phyloP scores from a whole-genome alignment of 805 yeast species.

The Jamesozyma rosinii region DNA sequence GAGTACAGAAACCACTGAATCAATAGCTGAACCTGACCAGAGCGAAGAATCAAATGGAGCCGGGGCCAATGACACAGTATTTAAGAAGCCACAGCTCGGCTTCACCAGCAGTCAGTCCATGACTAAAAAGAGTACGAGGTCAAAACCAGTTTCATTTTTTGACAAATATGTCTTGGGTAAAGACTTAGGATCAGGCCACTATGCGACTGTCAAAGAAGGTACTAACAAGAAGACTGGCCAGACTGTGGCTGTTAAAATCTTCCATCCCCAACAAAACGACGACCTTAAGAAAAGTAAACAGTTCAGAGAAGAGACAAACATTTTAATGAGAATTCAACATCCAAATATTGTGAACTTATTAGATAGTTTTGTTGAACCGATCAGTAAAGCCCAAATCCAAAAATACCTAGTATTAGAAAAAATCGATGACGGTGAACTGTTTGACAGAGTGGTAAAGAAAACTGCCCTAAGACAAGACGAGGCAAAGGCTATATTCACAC shows the following conservation, averaged over 20 bases:
- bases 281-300: slow-evolving; percentile 34
- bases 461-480: slow-evolving; percentile 53
- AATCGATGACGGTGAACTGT: slow-evolving; percentile 65
- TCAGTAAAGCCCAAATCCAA: slow-evolving; percentile 35
- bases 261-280: slow-evolving; percentile 45
- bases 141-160: slow-evolving; percentile 37
- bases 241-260: slow-evolving; percentile 64
- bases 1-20: neutral
- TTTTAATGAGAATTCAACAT: slow-evolving; percentile 56
- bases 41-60: neutral
- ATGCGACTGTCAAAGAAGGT: slow-evolving; percentile 73
- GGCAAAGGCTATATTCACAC: slow-evolving; percentile 53
- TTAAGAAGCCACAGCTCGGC: slow-evolving; percentile 24
- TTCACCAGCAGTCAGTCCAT: slow-evolving; percentile 19
- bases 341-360: slow-evolving; percentile 61
- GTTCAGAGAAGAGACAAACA: slow-evolving; percentile 58
- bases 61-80: slow-evolving; percentile 9
- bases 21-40: neutral
- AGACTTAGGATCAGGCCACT: slow-evolving; percentile 67
- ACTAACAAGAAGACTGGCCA: slow-evolving; percentile 47
- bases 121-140: slow-evolving; percentile 8
- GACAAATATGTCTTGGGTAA: slow-evolving; percentile 44
- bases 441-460: slow-evolving; percentile 61
- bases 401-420: slow-evolving; percentile 61
- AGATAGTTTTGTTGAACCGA: slow-evolving; percentile 49